Conservation (phyloP, 441 rosid species). For the Rhodomyrtus psidioides region DNA sequence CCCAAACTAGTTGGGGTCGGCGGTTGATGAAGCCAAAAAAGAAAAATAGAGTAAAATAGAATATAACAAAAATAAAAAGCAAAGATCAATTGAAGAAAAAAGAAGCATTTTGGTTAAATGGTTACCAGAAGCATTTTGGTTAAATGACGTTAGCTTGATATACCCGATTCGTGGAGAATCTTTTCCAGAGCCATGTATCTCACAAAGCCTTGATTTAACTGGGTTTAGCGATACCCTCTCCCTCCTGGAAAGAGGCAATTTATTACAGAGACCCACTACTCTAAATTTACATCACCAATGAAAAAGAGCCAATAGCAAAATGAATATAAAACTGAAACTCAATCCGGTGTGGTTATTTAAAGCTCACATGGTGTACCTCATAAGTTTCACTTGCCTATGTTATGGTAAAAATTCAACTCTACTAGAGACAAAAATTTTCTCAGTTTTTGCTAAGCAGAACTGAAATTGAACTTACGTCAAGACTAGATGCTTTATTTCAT, state of each 20-base stretch:
- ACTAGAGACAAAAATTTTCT: not conserved
- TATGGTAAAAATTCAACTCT: not conserved
- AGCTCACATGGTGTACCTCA: not conserved
- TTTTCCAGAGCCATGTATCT: slow-evolving; percentile 61
- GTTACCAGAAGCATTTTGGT: slow-evolving; percentile 92
- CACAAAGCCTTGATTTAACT: slow-evolving; percentile 80
- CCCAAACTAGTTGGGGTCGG: too few species aligned
- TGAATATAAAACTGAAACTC: not conserved
- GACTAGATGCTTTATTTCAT: slow-evolving; percentile 57
- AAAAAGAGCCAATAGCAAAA: not conserved
- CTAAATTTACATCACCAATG: not conserved
- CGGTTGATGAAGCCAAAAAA: too few species aligned
- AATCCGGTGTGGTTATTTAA: not conserved
- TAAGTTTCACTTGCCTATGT: not conserved
- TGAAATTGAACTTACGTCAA: slow-evolving; percentile 41
- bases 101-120: too few species aligned
- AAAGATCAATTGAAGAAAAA: too few species aligned
- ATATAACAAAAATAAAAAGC: too few species aligned
- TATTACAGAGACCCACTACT: not conserved
- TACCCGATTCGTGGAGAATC: slow-evolving; percentile 73
- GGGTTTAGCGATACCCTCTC: slow-evolving; percentile 81
- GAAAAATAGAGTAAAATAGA: too few species aligned
- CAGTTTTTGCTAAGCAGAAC: not conserved
- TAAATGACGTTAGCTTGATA: slow-evolving; percentile 78
- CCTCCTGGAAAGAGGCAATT: slow-evolving; percentile 43